A percentile compares a stretch with the other conserved stretches of the same genome.
phyloP scores from a whole-genome alignment of 495 filamentous ascomycete species.

The Aspergillus panamensis region DNA sequence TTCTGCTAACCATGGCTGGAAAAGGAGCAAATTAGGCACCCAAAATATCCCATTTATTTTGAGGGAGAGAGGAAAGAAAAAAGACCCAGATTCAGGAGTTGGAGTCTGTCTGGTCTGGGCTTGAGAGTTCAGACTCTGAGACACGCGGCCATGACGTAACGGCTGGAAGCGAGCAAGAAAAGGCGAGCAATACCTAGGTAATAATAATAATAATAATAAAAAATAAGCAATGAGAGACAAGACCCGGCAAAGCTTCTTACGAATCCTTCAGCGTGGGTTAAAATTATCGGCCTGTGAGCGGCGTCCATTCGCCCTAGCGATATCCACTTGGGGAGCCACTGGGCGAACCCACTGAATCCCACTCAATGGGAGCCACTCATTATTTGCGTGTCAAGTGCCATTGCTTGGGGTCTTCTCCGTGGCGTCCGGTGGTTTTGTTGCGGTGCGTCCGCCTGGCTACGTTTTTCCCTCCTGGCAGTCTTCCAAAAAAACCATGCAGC shows the following conservation, averaged over 20 bases:
- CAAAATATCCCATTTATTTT: no score
- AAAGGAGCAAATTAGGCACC: no score
- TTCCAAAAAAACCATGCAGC: constrained; percentile 9
- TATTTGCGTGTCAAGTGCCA: background rate
- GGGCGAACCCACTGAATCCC: background rate
- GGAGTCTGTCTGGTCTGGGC: no score
- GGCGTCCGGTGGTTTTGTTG: background rate
- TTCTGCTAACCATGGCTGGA: no score
- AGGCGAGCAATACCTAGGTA: no score
- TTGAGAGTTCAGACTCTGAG: no score
- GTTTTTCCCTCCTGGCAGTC: background rate
- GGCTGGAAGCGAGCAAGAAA: no score
- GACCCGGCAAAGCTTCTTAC: constrained; percentile 6
- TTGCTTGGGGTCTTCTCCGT: background rate
- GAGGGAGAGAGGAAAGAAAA: no score
- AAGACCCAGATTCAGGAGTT: no score
- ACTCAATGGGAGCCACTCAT: background rate
- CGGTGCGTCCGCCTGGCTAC: background rate
- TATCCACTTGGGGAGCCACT: background rate
- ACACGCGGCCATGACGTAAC: no score
- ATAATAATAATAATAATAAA: no score
- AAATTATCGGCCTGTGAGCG: constrained; percentile 1
- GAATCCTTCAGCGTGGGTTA: background rate
- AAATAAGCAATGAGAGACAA: background rate
- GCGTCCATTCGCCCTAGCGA: background rate